Evolutionary conservation across 306 rosid species (phyloP).

Genomic region (Fragaria iinumae): DNA sequence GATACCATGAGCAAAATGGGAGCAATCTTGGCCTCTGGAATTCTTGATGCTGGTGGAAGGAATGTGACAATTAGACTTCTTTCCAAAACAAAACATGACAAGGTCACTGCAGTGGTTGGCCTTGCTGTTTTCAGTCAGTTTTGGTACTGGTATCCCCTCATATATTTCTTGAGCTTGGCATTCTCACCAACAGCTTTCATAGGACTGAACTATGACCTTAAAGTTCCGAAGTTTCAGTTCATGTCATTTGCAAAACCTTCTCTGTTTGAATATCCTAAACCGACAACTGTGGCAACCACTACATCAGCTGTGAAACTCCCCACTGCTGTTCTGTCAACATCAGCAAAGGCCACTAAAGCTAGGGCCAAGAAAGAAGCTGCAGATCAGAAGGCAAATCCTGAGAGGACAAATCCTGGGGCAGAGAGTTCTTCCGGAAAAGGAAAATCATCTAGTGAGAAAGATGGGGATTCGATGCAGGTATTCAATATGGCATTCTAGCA

Average conservation of each 20-base stretch:
- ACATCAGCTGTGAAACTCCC: conserved; percentile 94
- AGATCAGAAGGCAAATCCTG: conserved; percentile 81
- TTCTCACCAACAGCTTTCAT: conserved; percentile 94
- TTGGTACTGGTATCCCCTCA: conserved; percentile 99
- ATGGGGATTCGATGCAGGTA: conserved; percentile 92
- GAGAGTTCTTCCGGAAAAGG: conserved; percentile 71
- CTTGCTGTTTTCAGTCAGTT: conserved; percentile 99
- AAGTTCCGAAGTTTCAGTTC: conserved; percentile 88
- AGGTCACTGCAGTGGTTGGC: conserved; percentile 94
- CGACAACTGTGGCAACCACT: conserved; percentile 72
- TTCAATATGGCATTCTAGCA: not conserved
- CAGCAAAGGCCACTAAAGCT: conserved; percentile 97
- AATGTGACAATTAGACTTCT: conserved; percentile 88
- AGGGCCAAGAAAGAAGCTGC: conserved; percentile 97
- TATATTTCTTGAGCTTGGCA: conserved; percentile 81
- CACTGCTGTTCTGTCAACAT: conserved; percentile 92
- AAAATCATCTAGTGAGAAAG: conserved; percentile 74
- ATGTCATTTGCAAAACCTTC: conserved; percentile 92
- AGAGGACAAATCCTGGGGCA: conserved; percentile 44
- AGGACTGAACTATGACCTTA: conserved; percentile 86
- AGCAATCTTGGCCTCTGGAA: conserved; percentile 97
- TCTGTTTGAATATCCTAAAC: conserved; percentile 90
- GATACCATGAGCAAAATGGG: conserved; percentile 99
- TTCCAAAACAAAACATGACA: conserved; percentile 94
- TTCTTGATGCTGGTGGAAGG: conserved; percentile 99